A percentile compares a stretch with the other conserved stretches of the same genome.
phyloP scores from a whole-genome alignment of 2,329 filamentous ascomycete species.

The Hypoxylon sp. region DNA sequence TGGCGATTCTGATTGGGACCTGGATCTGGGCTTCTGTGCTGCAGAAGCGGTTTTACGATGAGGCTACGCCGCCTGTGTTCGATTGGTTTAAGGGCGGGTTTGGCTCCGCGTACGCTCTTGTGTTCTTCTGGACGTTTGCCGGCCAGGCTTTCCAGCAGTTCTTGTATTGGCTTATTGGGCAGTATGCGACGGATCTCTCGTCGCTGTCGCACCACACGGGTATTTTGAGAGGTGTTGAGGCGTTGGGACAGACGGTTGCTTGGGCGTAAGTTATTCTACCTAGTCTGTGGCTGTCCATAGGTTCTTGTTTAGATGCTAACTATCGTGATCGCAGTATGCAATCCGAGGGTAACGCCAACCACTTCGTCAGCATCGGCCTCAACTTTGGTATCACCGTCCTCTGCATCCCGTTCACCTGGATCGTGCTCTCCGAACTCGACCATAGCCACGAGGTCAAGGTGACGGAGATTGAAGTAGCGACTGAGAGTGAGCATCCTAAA shows the following conservation, averaged over 20 bases:
- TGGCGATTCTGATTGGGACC: slow-evolving; percentile 51
- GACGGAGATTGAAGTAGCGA: slow-evolving; percentile 30
- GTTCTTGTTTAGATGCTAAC: slow-evolving; percentile 6
- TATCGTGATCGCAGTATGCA: slow-evolving; percentile 48
- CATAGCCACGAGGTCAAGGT: slow-evolving; percentile 51
- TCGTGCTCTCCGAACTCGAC: slow-evolving; percentile 52
- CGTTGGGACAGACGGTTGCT: slow-evolving; percentile 54
- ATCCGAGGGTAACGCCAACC: slow-evolving; percentile 53
- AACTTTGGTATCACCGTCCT: slow-evolving; percentile 54
- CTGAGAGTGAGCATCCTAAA: slow-evolving; percentile 15
- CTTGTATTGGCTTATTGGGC: slow-evolving; percentile 54
- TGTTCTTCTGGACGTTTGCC: slow-evolving; percentile 53
- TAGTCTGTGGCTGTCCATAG: background rate
- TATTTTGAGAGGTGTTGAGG: slow-evolving; percentile 53
- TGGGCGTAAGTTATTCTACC: slow-evolving; percentile 50
- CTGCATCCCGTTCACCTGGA: slow-evolving; percentile 52
- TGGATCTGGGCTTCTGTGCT: slow-evolving; percentile 54
- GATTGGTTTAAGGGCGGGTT: slow-evolving; percentile 54
- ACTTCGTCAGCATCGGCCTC: slow-evolving; percentile 54
- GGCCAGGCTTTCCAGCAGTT: slow-evolving; percentile 55
- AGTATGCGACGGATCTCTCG: slow-evolving; percentile 53
- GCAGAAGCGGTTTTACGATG: slow-evolving; percentile 53
- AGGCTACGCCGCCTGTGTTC: slow-evolving; percentile 48
- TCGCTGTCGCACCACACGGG: slow-evolving; percentile 53
- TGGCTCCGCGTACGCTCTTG: slow-evolving; percentile 49